Conservation (phyloP, 2,329 filamentous ascomycete species). For the Fusarium euwallaceae region DNA sequence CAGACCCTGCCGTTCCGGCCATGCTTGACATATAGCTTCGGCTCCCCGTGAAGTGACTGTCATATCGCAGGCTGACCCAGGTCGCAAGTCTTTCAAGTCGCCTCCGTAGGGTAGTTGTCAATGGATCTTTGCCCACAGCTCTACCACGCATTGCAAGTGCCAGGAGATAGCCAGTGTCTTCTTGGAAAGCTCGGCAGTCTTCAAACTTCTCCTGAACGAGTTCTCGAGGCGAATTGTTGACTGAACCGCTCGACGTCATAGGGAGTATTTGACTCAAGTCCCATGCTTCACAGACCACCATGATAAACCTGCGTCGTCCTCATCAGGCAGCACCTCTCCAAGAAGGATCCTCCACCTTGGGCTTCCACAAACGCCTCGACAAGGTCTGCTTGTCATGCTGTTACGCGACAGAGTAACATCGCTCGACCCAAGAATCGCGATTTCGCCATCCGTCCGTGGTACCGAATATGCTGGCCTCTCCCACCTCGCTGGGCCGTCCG, state of each 20-base stretch:
- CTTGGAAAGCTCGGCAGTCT: neutral
- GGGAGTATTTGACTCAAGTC: neutral
- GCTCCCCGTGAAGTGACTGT: neutral
- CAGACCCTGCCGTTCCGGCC: neutral
- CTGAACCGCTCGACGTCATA: neutral
- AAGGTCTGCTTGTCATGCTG: conserved; percentile 24
- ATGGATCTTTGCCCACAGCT: neutral
- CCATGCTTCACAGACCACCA: neutral
- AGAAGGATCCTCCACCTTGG: neutral
- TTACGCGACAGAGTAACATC: conserved; percentile 32
- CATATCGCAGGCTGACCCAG: neutral
- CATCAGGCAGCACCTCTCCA: neutral
- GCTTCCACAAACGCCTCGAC: conserved; percentile 1
- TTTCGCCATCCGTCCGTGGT: conserved; percentile 6
- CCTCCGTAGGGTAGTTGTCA: neutral
- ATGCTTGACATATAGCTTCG: neutral
- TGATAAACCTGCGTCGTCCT: neutral
- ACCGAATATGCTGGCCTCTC: neutral
- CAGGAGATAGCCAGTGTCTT: neutral
- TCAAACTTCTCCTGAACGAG: neutral
- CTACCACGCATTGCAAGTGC: neutral
- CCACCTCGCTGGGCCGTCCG: conserved; percentile 7
- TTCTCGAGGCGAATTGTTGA: neutral
- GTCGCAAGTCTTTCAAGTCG: neutral
- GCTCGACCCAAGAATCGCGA: conserved; percentile 26